Percentiles rank a stretch among this genome's conserved stretches.
These are phyloP conservation scores for Trametes punicea DNA, from an alignment of 768 basidiomycete genomes.

Conservation along the genomic window DNA sequence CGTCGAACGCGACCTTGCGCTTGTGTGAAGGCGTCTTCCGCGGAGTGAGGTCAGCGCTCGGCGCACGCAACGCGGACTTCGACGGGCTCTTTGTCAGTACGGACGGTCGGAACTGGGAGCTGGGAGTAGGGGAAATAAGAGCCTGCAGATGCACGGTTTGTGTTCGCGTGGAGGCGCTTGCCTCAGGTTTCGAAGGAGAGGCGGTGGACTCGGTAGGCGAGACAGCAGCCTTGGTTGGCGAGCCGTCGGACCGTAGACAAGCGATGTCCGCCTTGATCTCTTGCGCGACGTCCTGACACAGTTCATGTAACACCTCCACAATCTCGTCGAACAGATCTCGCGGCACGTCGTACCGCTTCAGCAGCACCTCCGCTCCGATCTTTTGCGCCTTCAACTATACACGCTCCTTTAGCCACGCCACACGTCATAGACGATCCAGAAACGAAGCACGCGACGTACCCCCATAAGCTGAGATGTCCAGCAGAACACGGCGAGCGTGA, in stretches of 20 bases:
- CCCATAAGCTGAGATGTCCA: conserved; percentile 26
- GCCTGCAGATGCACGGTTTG: not conserved
- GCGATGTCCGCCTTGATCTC: conserved; percentile 11
- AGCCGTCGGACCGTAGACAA: not conserved
- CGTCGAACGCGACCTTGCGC: conserved; percentile 27
- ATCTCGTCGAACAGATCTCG: conserved; percentile 20
- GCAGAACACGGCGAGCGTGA: conserved; percentile 26
- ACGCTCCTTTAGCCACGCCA: not conserved
- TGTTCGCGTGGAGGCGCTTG: not conserved
- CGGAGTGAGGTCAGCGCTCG: conserved; percentile 16
- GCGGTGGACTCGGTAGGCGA: not conserved
- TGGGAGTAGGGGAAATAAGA: not conserved
- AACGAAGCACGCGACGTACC: conserved; percentile 1
- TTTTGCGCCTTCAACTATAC: conserved; percentile 5
- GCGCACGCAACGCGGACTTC: conserved; percentile 20
- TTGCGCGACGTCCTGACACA: conserved; percentile 14
- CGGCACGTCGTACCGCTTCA: conserved; percentile 5
- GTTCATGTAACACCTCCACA: conserved; percentile 9
- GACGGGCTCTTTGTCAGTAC: conserved; percentile 19
- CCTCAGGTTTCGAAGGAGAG: not conserved
- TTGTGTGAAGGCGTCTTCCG: conserved; percentile 27
- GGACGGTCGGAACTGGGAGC: not conserved
- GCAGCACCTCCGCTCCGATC: conserved; percentile 1
- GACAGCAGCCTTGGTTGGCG: not conserved
- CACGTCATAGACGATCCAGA: not conserved